These are phyloP conservation scores for Fusarium domesticum DNA, from an alignment of 2,329 filamentous ascomycete species.

Conservation along the genomic window DNA sequence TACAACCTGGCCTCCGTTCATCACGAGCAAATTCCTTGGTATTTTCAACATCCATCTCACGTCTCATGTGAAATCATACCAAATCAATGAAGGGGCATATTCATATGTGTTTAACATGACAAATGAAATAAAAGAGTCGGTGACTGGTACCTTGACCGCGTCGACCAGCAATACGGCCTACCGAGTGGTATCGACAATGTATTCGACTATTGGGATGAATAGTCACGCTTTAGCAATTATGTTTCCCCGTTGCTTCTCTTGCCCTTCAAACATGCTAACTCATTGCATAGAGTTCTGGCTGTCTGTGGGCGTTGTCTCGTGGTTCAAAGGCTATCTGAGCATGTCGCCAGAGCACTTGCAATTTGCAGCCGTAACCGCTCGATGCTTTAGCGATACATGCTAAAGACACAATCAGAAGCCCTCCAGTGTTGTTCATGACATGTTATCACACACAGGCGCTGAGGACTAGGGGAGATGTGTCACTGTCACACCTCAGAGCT, in stretches of 20 bases:
- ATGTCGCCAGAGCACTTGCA: slow-evolving; percentile 9
- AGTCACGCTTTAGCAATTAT: slow-evolving; percentile 2
- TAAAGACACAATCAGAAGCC: slow-evolving; percentile 20
- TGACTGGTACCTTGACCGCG: slow-evolving; percentile 13
- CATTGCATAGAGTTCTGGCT: slow-evolving; percentile 8
- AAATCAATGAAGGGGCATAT: no score
- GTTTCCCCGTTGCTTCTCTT: slow-evolving; percentile 5
- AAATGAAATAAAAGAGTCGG: not conserved
- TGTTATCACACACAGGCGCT: slow-evolving; percentile 16
- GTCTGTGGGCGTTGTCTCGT: slow-evolving; percentile 16
- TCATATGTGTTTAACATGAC: no score
- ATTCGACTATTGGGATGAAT: slow-evolving; percentile 22
- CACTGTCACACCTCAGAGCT: slow-evolving; percentile 22
- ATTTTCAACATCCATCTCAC: no score
- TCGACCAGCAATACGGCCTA: no score
- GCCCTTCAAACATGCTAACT: slow-evolving; percentile 1
- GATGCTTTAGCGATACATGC: slow-evolving; percentile 30
- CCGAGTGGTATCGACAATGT: slow-evolving; percentile 20
- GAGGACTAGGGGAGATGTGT: slow-evolving; percentile 25
- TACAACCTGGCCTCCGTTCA: no score
- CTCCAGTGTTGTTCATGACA: slow-evolving; percentile 23
- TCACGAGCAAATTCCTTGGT: no score
- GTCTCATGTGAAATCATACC: no score
- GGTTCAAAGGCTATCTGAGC: slow-evolving; percentile 10
- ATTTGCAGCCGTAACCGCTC: slow-evolving; percentile 13